These are phyloP conservation scores for Eucalyptus curtisii DNA, from an alignment of 345 rosid species.

Conservation along the genomic window DNA sequence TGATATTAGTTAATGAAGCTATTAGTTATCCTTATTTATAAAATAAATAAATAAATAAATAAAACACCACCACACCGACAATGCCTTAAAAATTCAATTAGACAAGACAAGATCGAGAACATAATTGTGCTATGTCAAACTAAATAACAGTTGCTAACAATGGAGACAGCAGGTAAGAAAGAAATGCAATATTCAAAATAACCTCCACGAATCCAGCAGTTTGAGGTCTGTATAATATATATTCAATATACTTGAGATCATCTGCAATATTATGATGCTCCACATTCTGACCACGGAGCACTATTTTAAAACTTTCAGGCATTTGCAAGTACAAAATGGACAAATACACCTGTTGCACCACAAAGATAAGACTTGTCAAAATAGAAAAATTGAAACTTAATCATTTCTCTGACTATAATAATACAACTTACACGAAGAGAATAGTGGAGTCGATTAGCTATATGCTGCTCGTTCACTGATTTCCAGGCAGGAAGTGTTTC, in stretches of 20 bases:
- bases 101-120: background rate
- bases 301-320: conserved; percentile 59
- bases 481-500: conserved; percentile 22
- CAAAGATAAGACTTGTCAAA: background rate
- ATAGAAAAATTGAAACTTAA: background rate
- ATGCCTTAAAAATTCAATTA: background rate
- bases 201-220: conserved; percentile 62
- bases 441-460: conserved; percentile 47
- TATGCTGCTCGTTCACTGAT: conserved; percentile 52
- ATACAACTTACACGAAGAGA: conserved; percentile 70
- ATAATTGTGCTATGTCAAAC: background rate
- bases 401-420: background rate
- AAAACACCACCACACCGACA: background rate
- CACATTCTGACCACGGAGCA: conserved; percentile 61
- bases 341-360: conserved; percentile 45
- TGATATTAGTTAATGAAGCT: background rate
- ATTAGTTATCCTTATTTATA: background rate
- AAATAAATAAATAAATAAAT: background rate
- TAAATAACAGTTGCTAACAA: background rate
- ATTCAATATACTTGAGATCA: conserved; percentile 75
- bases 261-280: conserved; percentile 78
- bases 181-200: background rate
- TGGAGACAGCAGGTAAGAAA: background rate
- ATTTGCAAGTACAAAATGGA: conserved; percentile 79
- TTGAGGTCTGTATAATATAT: conserved; percentile 80